Evolutionary conservation across 176 grass and related monocot species (phyloP).

Genomic region (Oryza punctata): DNA sequence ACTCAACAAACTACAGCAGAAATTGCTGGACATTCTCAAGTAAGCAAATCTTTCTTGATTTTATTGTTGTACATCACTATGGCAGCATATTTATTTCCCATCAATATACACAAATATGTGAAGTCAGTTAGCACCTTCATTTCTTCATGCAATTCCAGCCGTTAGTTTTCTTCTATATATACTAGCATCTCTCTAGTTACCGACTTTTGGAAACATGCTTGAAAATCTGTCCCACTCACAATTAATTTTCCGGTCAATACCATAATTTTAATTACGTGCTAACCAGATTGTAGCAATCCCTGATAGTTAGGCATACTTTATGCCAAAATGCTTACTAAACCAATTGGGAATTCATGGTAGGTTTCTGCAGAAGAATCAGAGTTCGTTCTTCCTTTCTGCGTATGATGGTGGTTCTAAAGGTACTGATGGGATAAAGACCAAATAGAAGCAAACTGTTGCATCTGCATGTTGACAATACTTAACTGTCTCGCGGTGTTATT

Average conservation of each 20-base stretch:
- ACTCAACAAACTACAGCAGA: constrained; percentile 73
- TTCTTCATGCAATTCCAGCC: neutral
- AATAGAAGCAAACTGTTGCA: constrained; percentile 7
- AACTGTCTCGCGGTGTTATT: constrained; percentile 29
- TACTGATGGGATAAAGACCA: constrained; percentile 42
- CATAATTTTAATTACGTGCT: neutral
- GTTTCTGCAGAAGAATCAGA: constrained; percentile 97
- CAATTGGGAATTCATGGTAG: constrained; percentile 35
- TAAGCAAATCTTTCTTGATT: constrained; percentile 46
- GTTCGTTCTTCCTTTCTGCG: constrained; percentile 53
- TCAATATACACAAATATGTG: neutral
- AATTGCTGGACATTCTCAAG: constrained; percentile 91
- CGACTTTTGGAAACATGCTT: neutral
- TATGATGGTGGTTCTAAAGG: constrained; percentile 58
- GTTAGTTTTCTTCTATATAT: neutral
- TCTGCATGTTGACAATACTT: constrained; percentile 32
- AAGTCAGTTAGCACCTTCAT: neutral
- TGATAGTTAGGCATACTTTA: neutral
- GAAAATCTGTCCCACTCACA: neutral
- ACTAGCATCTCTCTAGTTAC: neutral
- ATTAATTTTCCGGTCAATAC: neutral
- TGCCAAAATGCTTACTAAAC: constrained; percentile 4
- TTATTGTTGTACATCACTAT: constrained; percentile 10
- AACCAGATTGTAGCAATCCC: neutral
- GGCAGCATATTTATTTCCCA: neutral